Percentiles rank a stretch among this genome's conserved stretches.
phyloP scores from a whole-genome alignment of 2,329 filamentous ascomycete genomes.

The Pseudophaeomoniella oleicola region DNA sequence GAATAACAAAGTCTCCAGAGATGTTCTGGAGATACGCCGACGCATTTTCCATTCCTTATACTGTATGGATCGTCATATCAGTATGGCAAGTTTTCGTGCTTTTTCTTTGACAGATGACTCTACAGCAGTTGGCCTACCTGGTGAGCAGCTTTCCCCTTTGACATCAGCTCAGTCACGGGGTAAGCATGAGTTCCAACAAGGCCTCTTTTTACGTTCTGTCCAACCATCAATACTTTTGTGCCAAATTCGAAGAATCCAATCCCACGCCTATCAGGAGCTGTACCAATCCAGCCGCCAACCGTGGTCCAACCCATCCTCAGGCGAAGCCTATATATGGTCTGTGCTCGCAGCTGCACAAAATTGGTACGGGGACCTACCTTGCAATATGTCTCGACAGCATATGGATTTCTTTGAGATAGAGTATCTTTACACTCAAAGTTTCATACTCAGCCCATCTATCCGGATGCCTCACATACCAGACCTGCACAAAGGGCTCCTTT shows the following conservation, averaged over 20 bases:
- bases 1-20: constrained; percentile 51
- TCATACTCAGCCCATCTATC: constrained; percentile 70
- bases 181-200: constrained; percentile 24
- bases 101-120: constrained; percentile 93
- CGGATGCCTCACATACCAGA: constrained; percentile 58
- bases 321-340: constrained; percentile 33
- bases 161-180: constrained; percentile 13
- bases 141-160: constrained; percentile 10
- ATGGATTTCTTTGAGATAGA: constrained; percentile 75
- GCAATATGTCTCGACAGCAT: constrained; percentile 48
- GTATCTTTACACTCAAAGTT: constrained; percentile 77
- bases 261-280: constrained; percentile 75
- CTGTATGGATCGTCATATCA: constrained; percentile 52
- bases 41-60: constrained; percentile 86
- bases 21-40: constrained; percentile 61
- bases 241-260: constrained; percentile 71
- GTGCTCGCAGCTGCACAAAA: constrained; percentile 45
- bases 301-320: constrained; percentile 55
- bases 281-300: constrained; percentile 44
- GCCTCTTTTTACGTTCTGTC: constrained; percentile 40
- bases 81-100: constrained; percentile 70
- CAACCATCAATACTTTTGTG: constrained; percentile 67
- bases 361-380: constrained; percentile 68
- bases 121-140: constrained; percentile 63
- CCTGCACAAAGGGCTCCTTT: constrained; percentile 67